Evolutionary conservation across 2,329 filamentous ascomycete species (phyloP).

Genomic region (Ceratocystis smalleyi): DNA sequence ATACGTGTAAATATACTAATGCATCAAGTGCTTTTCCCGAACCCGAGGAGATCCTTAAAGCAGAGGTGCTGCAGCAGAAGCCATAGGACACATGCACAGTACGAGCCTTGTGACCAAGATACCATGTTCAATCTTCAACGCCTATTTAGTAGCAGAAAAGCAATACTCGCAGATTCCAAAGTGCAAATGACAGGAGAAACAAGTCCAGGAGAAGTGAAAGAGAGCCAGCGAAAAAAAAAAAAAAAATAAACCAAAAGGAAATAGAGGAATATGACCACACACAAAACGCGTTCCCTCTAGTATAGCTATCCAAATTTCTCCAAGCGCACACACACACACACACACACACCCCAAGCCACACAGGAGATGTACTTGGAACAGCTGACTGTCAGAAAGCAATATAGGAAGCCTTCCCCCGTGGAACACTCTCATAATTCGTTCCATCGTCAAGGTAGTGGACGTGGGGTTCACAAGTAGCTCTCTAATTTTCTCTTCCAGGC

Average conservation of each 20-base stretch:
- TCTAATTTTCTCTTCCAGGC: neutral
- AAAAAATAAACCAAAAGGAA: slow-evolving; percentile 19
- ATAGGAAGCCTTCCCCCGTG: neutral
- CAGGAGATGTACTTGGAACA: neutral
- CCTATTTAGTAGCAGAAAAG: slow-evolving; percentile 24
- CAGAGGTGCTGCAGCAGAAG: neutral
- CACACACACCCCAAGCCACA: too few species aligned
- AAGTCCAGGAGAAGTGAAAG: slow-evolving; percentile 17
- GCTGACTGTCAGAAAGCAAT: neutral
- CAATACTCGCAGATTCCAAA: slow-evolving; percentile 17
- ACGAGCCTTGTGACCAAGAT: slow-evolving; percentile 5
- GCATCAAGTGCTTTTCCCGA: neutral
- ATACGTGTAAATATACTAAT: slow-evolving; percentile 1
- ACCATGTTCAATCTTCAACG: slow-evolving; percentile 25
- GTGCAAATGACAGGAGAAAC: slow-evolving; percentile 22
- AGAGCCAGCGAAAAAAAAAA: slow-evolving; percentile 10
- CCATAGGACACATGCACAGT: neutral
- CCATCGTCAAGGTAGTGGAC: neutral
- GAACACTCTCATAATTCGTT: neutral
- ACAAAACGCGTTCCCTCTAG: neutral
- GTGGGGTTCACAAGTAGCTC: neutral
- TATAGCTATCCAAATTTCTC: neutral
- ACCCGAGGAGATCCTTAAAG: neutral
- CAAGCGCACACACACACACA: neutral
- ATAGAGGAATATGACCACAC: slow-evolving; percentile 14